Percentiles rank a stretch among this genome's conserved stretches.
Evolutionary conservation across 2,329 filamentous ascomycete species (phyloP).

Genomic region (Colletotrichum karsti): DNA sequence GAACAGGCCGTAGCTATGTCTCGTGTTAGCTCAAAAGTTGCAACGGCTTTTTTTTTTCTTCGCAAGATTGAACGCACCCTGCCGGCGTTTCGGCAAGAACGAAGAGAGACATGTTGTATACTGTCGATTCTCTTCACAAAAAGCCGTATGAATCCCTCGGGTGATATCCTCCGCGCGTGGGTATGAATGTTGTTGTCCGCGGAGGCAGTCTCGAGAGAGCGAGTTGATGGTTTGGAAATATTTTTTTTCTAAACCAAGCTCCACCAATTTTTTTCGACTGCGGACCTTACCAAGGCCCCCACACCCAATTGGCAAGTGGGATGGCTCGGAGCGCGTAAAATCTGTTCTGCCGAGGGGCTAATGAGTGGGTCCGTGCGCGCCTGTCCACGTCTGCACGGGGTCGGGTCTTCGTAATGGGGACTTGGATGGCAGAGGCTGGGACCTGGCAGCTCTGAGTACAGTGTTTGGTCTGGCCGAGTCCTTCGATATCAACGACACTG

Average conservation of each 20-base stretch:
- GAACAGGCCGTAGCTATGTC: conserved; percentile 88
- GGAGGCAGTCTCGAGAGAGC: conserved; percentile 38
- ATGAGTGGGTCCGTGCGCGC: conserved; percentile 1
- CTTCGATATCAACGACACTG: conserved; percentile 19
- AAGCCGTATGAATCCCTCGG: conserved; percentile 26
- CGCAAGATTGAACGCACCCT: conserved; percentile 57
- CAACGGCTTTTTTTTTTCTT: not conserved
- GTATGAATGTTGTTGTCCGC: conserved; percentile 46
- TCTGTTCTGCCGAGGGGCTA: conserved; percentile 15
- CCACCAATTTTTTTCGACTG: conserved; percentile 50
- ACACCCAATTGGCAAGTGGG: conserved; percentile 30
- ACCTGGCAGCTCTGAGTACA: conserved; percentile 21
- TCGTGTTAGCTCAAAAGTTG: conserved; percentile 6
- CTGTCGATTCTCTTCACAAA: conserved; percentile 31
- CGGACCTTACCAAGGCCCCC: conserved; percentile 23
- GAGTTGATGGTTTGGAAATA: conserved; percentile 44
- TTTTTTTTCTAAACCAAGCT: conserved; percentile 47
- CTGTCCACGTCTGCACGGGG: not conserved
- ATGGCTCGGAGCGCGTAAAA: conserved; percentile 27
- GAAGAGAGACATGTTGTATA: conserved; percentile 81
- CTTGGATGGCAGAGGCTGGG: conserved; percentile 7
- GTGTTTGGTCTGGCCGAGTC: conserved; percentile 9
- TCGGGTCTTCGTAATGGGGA: conserved; percentile 10
- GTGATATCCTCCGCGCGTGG: conserved; percentile 42
- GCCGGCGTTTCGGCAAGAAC: conserved; percentile 94